Evolutionary conservation across 306 rosid species (phyloP).

Genomic region (Sechiopsis laciniata): DNA sequence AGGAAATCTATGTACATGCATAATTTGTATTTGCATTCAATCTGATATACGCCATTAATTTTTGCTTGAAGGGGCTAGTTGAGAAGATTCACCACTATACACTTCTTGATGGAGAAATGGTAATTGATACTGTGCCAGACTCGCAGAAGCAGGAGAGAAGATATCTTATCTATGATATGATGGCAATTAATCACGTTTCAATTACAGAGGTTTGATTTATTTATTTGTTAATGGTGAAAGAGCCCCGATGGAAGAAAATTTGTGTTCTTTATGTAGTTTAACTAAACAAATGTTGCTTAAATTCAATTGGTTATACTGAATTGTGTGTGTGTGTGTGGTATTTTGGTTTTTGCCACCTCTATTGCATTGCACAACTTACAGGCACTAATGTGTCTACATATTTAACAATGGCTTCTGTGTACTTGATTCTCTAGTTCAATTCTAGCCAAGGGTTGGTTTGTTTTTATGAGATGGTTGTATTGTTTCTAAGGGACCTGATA

Average conservation of each 20-base stretch:
- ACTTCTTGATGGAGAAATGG: conserved; percentile 94
- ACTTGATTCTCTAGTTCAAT: not conserved
- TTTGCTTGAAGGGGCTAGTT: conserved; percentile 43
- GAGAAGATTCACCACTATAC: conserved; percentile 82
- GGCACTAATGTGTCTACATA: conserved; percentile 1
- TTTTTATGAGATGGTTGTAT: too few relatives aligned
- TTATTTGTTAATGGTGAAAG: not conserved
- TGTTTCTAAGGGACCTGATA: too few relatives aligned
- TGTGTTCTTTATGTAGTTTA: not conserved
- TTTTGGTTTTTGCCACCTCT: not conserved
- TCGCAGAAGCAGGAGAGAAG: conserved; percentile 84
- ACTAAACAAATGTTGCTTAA: not conserved
- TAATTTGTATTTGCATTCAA: conserved; percentile 25
- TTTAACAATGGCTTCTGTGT: not conserved
- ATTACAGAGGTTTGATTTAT: conserved; percentile 60
- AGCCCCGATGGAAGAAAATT: not conserved
- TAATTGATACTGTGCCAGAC: conserved; percentile 81
- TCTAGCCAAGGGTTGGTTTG: not conserved
- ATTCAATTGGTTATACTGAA: not conserved
- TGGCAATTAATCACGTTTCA: conserved; percentile 57
- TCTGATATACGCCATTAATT: conserved; percentile 31
- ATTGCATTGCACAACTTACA: not conserved
- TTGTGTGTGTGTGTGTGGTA: not conserved
- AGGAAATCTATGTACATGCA: conserved; percentile 9
- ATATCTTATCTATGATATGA: conserved; percentile 90